A percentile compares a stretch with the other conserved stretches of the same genome.
Evolutionary conservation across 129 eudicot genomes (phyloP).

Genomic region (Erigeron canadensis): DNA sequence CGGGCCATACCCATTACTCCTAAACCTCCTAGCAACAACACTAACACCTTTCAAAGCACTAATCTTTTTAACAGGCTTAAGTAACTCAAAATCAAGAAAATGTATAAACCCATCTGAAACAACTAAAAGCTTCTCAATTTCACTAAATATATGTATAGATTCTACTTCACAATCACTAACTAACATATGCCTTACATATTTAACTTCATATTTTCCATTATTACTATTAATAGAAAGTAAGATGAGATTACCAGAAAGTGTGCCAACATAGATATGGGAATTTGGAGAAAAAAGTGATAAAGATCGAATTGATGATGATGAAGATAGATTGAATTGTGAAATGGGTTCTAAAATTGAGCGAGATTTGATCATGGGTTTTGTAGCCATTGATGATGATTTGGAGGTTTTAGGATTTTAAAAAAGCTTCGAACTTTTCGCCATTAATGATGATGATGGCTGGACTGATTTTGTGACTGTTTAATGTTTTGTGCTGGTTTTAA

Average conservation of each 20-base stretch:
- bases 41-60: slow-evolving; percentile 46
- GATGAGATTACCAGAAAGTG: slow-evolving; percentile 57
- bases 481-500: no score
- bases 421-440: slow-evolving; percentile 47
- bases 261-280: slow-evolving; percentile 63
- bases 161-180: slow-evolving; percentile 39
- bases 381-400: slow-evolving; percentile 37
- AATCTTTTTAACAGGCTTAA: slow-evolving; percentile 48
- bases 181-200: slow-evolving; percentile 33
- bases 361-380: slow-evolving; percentile 38
- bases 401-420: slow-evolving; percentile 21
- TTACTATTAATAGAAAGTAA: slow-evolving; percentile 41
- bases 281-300: slow-evolving; percentile 41
- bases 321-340: slow-evolving; percentile 40
- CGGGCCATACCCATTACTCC: slow-evolving; percentile 27
- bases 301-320: slow-evolving; percentile 43
- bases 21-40: slow-evolving; percentile 44
- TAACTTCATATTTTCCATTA: slow-evolving; percentile 17
- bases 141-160: slow-evolving; percentile 42
- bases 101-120: slow-evolving; percentile 55
- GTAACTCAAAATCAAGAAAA: slow-evolving; percentile 46
- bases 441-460: slow-evolving; percentile 27
- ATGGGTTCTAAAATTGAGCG: slow-evolving; percentile 46
- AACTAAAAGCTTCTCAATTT: slow-evolving; percentile 42
- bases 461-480: neutral